phyloP scores from a whole-genome alignment of 345 rosid genomes.

The Rubroshorea leprosula region DNA sequence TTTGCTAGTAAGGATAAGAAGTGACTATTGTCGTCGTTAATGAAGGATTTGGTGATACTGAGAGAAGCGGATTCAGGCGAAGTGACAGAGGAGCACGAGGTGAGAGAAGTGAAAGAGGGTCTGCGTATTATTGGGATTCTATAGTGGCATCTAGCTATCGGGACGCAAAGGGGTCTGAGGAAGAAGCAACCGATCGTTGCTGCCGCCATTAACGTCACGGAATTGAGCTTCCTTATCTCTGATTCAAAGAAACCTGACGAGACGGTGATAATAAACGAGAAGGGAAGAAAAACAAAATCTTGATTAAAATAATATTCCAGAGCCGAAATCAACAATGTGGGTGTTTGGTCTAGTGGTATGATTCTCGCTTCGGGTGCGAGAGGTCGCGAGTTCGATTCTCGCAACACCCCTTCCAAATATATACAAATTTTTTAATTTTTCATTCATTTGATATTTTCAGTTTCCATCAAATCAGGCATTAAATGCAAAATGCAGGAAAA shows the following conservation, averaged over 20 bases:
- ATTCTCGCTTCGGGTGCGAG: conserved; percentile 99
- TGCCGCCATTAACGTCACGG: conserved; percentile 12
- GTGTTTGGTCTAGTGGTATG: conserved; percentile 97
- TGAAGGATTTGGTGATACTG: conserved; percentile 1
- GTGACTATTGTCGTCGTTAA: not conserved
- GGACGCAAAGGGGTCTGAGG: conserved; percentile 20
- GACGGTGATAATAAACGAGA: not conserved
- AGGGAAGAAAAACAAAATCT: not conserved
- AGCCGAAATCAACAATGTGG: conserved; percentile 11
- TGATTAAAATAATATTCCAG: not conserved
- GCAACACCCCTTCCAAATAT: conserved; percentile 60
- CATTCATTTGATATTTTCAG: no score
- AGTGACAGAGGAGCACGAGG: conserved; percentile 22
- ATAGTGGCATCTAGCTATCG: conserved; percentile 16
- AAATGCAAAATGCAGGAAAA: no score
- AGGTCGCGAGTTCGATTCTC: conserved; percentile 95
- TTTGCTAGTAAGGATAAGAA: conserved; percentile 1
- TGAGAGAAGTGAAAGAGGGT: conserved; percentile 13
- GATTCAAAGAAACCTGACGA: not conserved
- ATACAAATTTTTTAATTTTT: no score
- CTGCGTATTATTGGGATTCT: conserved; percentile 11
- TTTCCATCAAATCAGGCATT: no score
- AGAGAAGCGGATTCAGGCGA: conserved; percentile 12
- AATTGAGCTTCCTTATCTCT: not conserved
- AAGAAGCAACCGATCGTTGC: conserved; percentile 7